Base-by-base conservation (phyloP, 345 rosid genomes). In the Euphorbia peplus region DNA sequence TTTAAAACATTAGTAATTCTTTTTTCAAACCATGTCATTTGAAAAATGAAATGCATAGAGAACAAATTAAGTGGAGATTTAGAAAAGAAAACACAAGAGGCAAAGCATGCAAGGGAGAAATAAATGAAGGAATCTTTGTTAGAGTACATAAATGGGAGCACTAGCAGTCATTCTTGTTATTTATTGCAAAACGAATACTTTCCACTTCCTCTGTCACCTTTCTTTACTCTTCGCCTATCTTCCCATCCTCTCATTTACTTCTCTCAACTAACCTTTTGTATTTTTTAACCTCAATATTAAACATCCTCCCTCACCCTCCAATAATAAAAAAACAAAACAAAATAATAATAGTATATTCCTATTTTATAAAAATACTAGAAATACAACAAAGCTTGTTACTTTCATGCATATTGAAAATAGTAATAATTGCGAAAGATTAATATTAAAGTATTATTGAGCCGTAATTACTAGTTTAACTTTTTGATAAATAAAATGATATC, bases 71-170 rank as follows among this genome's bases (percentile, higher is more conserved):
- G 16, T 3, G 16, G 14, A 3, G 18, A n/a, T 3, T 11, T 46
- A 1, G 18, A 46, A 48, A 18, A 48, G 4, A 15, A 16, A 15
- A 48, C 1, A 48, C 12, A 55, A 25, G 11, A 1, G 26, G 57
- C 13, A 53, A 24, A 58, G 63, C 64, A 68, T 11, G 65, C 64
- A 32, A 21, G 28, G 24, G 41, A 51, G 75, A 66, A 70, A 58
- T 70, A 37, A 71, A 74, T 53, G 67, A 51, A 63, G 76, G 81
- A 80, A 80, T 80, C 81, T 80, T 73, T 76, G 83, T 76, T 76
- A 73, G 83, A 73, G n/a, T n/a, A n/a, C n/a, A n/a, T n/a, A n/a
- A n/a, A n/a, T n/a, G 66, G 64, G 56, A 58, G 54, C 44, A 9
- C 52, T 51, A 22, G 73, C 63, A 50, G 56, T 39, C 61, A 54